These are phyloP conservation scores for Jaenimonas drosophilae DNA, from an alignment of 208 protist species.

Conservation along the genomic window DNA sequence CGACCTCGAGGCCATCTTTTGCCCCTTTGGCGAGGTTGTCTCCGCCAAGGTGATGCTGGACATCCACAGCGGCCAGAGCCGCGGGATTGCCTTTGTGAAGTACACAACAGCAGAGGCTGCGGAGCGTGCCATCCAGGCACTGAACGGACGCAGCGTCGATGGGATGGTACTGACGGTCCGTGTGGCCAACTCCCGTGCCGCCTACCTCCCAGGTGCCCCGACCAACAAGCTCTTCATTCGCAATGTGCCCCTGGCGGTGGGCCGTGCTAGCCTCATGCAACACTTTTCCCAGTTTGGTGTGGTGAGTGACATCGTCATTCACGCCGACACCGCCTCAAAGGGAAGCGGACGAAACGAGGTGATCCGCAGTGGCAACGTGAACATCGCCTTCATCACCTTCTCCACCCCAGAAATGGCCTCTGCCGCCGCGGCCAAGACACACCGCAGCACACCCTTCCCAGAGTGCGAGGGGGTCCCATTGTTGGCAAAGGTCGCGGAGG, in stretches of 20 bases:
- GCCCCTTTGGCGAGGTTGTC: constrained; percentile 35
- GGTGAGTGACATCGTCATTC: constrained; percentile 46
- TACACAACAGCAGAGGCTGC: constrained; percentile 29
- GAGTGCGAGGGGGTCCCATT: constrained; percentile 58
- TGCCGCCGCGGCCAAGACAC: constrained; percentile 36
- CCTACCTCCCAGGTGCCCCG: constrained; percentile 51
- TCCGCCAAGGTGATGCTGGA: constrained; percentile 81
- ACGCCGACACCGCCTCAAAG: constrained; percentile 70
- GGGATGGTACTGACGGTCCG: constrained; percentile 37
- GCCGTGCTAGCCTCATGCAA: constrained; percentile 15
- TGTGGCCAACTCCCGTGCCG: constrained; percentile 48
- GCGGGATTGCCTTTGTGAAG: constrained; percentile 72
- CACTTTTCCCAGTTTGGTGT: constrained; percentile 42
- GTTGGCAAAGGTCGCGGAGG: constrained; percentile 69
- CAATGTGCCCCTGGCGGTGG: constrained; percentile 69
- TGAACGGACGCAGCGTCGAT: constrained; percentile 22
- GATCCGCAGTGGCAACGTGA: too few relatives aligned
- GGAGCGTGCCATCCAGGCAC: constrained; percentile 23
- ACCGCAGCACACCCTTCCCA: constrained; percentile 46
- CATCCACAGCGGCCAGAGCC: constrained; percentile 62
- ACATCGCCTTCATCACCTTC: constrained; percentile 73
- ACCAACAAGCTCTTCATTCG: constrained; percentile 84
- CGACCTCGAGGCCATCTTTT: constrained; percentile 30
- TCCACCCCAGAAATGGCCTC: constrained; percentile 49
- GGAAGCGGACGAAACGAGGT: too few relatives aligned